Percentiles rank a stretch among this genome's conserved stretches.
These are phyloP conservation scores for Pseudogymnoascus sp. DNA, from an alignment of 2,329 filamentous ascomycete species.

Conservation along the genomic window DNA sequence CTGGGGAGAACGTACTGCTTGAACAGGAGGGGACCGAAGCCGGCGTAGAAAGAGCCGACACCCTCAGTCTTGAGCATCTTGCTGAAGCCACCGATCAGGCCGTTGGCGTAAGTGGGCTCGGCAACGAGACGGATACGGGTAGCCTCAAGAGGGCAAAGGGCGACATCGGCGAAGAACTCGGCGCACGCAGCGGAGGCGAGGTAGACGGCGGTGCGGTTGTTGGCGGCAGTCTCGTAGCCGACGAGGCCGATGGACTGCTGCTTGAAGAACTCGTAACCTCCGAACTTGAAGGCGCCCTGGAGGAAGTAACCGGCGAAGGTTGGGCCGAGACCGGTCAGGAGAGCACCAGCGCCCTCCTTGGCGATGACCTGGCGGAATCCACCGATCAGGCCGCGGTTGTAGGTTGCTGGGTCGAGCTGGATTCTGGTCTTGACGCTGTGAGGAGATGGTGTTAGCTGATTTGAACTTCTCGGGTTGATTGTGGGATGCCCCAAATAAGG, in stretches of 20 bases:
- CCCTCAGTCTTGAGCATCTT: constrained; percentile 81
- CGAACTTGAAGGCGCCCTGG: constrained; percentile 88
- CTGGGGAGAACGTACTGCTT: constrained; percentile 51
- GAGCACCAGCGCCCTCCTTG: constrained; percentile 76
- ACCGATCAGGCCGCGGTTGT: constrained; percentile 80
- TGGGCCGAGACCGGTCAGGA: constrained; percentile 77
- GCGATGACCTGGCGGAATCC: constrained; percentile 78
- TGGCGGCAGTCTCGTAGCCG: constrained; percentile 66
- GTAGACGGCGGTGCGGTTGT: constrained; percentile 78
- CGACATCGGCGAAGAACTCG: constrained; percentile 67
- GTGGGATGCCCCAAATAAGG: background rate
- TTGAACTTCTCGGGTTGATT: constrained; percentile 12
- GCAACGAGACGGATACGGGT: constrained; percentile 91
- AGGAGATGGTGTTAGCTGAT: constrained; percentile 19
- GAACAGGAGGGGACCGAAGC: constrained; percentile 80
- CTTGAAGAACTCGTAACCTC: constrained; percentile 96
- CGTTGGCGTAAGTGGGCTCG: constrained; percentile 74
- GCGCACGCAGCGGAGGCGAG: constrained; percentile 58
- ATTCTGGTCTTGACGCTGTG: constrained; percentile 88
- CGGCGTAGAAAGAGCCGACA: constrained; percentile 79
- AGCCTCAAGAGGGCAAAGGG: constrained; percentile 84
- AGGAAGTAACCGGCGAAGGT: constrained; percentile 89
- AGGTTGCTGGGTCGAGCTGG: constrained; percentile 81
- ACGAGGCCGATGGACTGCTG: constrained; percentile 74
- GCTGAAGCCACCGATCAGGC: constrained; percentile 67